Evolutionary conservation across 176 grass and related monocot genomes (phyloP), one percentile per base, ranked within the genome.

Genomic region (Oryza nivara): DNA sequence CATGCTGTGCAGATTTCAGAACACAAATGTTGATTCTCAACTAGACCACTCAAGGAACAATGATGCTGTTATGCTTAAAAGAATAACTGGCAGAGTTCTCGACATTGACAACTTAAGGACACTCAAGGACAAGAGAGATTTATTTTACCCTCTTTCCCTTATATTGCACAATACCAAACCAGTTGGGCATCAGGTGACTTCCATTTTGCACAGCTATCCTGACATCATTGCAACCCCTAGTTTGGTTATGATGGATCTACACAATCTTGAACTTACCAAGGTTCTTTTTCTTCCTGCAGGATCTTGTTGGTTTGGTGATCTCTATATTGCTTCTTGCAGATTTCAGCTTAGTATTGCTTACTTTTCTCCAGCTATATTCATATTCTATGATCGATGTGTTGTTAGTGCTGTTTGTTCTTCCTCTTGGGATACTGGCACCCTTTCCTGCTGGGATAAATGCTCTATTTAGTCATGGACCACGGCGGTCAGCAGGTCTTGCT

Each of bases 391-490:
- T 45, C 7, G 97, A 94, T 40, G 80, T 99, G 73, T 90, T 99
- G 76, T 90, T 99, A 68, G 93, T 99, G 85, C 78, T 99, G 78
- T 99, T 99, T 68, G 80, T 99, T 92, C 94, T 99, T 82, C 97
- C 97, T 88, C 91, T 99, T 67, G 97, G 93, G 76, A 99, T 99
- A 85, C 85, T 99, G 46, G 96, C 88, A 46, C 97, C 97, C 80
- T 99, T 99, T 48, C 97, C 97, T 81, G 97, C 93, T 80, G 97
- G 97, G 80, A 99, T 99, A 88, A 99, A 99, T 89, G 97, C 97
- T 76, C 86, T 99, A 38, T 99, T 99, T 90, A 99, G 97, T 81
- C 97, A 99, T 84, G 97, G 97, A 80, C 97, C 97, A 52, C 92
- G 97, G 16, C 93, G 93, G 0, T 99, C 97, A 69, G 97, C 97